Evolutionary conservation across 805 yeast species (phyloP).

Genomic region (Phaffomyces opuntiae): DNA sequence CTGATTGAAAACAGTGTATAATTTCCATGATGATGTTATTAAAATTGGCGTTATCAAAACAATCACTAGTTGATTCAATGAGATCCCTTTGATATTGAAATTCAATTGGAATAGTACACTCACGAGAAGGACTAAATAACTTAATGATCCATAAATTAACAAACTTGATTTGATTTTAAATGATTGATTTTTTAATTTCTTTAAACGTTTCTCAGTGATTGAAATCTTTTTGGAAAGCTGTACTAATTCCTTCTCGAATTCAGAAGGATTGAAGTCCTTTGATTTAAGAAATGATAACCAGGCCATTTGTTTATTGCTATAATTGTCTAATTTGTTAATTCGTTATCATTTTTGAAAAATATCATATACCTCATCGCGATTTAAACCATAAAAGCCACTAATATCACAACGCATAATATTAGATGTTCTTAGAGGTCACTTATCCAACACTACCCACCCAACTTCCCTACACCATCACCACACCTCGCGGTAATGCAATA

Average conservation of each 20-base stretch:
- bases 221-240: conserved; percentile 30
- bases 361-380: neutral
- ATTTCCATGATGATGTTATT: neutral
- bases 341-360: neutral
- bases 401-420: no score
- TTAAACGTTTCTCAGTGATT: conserved; percentile 21
- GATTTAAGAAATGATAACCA: conserved; percentile 22
- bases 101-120: neutral
- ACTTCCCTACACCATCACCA: conserved; percentile 25
- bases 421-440: neutral
- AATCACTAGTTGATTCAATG: neutral
- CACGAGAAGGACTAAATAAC: conserved; percentile 3
- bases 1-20: conserved; percentile 1
- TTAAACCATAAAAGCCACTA: neutral
- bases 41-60: conserved; percentile 4
- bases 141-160: conserved; percentile 8
- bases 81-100: neutral
- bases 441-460: neutral
- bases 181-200: conserved; percentile 9
- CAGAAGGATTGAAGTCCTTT: conserved; percentile 33
- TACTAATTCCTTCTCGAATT: conserved; percentile 37
- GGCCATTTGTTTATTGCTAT: conserved; percentile 3
- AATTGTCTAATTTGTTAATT: neutral
- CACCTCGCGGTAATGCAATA: conserved; percentile 53
- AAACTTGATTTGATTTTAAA: conserved; percentile 2